Conservation (phyloP, 192 early-diverging fungal species). For the Geosiphon pyriformis region DNA sequence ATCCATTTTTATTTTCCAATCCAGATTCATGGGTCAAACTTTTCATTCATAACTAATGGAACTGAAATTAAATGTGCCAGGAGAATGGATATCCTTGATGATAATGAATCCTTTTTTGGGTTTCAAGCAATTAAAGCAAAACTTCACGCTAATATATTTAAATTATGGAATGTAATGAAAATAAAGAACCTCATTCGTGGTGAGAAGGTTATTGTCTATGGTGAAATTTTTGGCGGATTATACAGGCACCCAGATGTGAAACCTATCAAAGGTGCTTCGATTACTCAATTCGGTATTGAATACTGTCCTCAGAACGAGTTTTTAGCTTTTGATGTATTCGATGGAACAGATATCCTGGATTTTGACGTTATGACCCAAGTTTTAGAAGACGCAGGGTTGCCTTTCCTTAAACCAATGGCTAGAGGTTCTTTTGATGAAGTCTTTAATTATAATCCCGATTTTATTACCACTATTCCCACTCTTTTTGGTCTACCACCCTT, state of each 20-base stretch:
- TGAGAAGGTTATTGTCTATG: not conserved
- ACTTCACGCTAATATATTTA: not conserved
- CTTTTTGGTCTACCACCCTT: constrained; percentile 7
- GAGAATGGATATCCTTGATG: not conserved
- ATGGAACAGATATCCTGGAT: not conserved
- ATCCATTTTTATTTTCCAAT: not conserved
- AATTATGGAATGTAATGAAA: not conserved
- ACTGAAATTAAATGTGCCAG: constrained; percentile 1
- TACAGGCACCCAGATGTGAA: constrained; percentile 1
- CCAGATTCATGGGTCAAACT: constrained; percentile 1
- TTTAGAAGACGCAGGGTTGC: not conserved
- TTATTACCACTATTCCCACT: constrained; percentile 4
- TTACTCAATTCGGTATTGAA: constrained; percentile 7
- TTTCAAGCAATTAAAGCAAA: constrained; percentile 3
- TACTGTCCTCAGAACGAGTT: constrained; percentile 9
- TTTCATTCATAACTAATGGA: constrained; percentile 9
- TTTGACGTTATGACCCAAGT: not conserved
- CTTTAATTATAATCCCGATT: not conserved
- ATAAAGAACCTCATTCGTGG: constrained; percentile 2
- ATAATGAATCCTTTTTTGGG: not conserved
- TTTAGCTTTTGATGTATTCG: constrained; percentile 4
- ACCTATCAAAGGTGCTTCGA: not conserved
- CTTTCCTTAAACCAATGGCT: not conserved
- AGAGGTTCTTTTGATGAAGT: constrained; percentile 10
- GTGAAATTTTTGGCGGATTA: constrained; percentile 7